phyloP scores from a whole-genome alignment of 768 basidiomycete genomes.

The Trametes meyenii region DNA sequence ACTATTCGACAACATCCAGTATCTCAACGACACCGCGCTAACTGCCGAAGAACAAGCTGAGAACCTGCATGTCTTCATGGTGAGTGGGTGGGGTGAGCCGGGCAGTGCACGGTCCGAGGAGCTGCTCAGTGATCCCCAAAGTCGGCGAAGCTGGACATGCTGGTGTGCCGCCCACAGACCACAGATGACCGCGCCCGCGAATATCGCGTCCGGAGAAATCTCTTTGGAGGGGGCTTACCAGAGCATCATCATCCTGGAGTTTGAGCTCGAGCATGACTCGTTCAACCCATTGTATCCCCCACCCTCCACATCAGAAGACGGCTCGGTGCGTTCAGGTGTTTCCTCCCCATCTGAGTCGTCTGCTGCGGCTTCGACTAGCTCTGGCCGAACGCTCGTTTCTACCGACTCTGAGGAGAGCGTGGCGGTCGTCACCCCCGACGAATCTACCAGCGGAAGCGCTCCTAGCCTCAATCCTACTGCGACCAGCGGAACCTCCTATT shows the following conservation, averaged over 20 bases:
- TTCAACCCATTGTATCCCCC: constrained; percentile 73
- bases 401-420: constrained; percentile 16
- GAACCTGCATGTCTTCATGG: constrained; percentile 66
- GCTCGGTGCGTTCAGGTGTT: constrained; percentile 25
- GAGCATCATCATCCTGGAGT: constrained; percentile 69
- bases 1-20: constrained; percentile 76
- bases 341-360: constrained; percentile 33
- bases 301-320: constrained; percentile 2
- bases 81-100: constrained; percentile 73
- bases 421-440: constrained; percentile 21
- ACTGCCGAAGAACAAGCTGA: constrained; percentile 45
- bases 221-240: constrained; percentile 12
- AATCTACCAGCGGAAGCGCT: background rate
- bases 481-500: background rate
- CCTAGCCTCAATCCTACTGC: background rate
- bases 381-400: constrained; percentile 32
- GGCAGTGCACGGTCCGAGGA: constrained; percentile 46
- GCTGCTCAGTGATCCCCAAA: constrained; percentile 31
- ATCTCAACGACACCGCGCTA: constrained; percentile 53
- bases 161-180: constrained; percentile 72
- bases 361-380: constrained; percentile 26
- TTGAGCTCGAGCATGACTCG: constrained; percentile 72
- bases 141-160: constrained; percentile 59
- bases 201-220: constrained; percentile 6
- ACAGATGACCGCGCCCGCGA: constrained; percentile 31